Conservation (phyloP, 805 yeast genomes). For the Cyberlindnera subsufficiens region DNA sequence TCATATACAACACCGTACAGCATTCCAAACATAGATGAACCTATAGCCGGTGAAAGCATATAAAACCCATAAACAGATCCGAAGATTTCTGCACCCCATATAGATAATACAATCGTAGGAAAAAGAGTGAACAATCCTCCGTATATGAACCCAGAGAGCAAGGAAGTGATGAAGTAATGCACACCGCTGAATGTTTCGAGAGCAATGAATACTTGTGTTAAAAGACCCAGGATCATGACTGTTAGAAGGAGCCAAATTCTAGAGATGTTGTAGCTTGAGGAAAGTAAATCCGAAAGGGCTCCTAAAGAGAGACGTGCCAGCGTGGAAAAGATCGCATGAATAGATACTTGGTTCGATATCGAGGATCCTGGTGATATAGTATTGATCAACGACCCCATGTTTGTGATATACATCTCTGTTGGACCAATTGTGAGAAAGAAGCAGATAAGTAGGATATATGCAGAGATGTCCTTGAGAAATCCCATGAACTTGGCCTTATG, state of each 20-base stretch:
- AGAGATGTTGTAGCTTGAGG: conserved; percentile 22
- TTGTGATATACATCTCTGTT: conserved; percentile 76
- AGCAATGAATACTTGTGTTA: conserved; percentile 30
- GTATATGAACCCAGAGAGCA: conserved; percentile 62
- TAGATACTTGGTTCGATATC: conserved; percentile 46
- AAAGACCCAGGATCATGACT: conserved; percentile 29
- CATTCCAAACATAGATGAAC: conserved; percentile 63
- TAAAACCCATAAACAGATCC: conserved; percentile 93
- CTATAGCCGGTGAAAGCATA: conserved; percentile 84
- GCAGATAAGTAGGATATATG: conserved; percentile 58
- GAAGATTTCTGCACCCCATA: conserved; percentile 84
- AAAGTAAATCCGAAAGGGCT: conserved; percentile 55
- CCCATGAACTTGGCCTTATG: conserved; percentile 15
- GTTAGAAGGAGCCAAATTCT: conserved; percentile 27
- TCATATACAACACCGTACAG: conserved; percentile 65
- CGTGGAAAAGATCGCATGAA: conserved; percentile 66
- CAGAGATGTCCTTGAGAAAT: conserved; percentile 41
- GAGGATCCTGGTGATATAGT: conserved; percentile 16
- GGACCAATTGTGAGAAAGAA: conserved; percentile 75
- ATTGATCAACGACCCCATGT: conserved; percentile 67
- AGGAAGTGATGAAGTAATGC: conserved; percentile 30
- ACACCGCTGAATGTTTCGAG: conserved; percentile 14
- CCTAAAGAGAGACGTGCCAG: conserved; percentile 63
- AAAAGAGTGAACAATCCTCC: conserved; percentile 83
- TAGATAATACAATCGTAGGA: conserved; percentile 76